These are phyloP conservation scores for Hanseniaspora taiwanica DNA, from an alignment of 805 yeast genomes.

Conservation along the genomic window DNA sequence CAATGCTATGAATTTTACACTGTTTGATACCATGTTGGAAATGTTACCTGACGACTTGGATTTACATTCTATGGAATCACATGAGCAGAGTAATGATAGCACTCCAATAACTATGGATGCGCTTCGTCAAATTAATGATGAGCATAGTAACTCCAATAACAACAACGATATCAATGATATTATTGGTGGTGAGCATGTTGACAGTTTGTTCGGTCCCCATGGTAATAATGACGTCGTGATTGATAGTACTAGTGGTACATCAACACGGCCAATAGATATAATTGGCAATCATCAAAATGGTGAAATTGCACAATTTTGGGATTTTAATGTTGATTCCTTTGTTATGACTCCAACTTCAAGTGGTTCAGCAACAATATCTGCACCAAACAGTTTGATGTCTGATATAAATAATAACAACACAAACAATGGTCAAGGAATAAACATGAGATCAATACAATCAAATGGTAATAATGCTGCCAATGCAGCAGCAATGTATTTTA, in stretches of 20 bases:
- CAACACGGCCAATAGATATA: constrained; percentile 19
- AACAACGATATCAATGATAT: background rate
- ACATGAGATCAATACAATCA: too few species aligned
- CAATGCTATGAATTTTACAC: background rate
- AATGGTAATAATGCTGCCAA: too few species aligned
- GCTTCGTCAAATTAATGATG: too few species aligned
- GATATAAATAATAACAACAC: constrained; percentile 10
- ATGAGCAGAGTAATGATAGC: constrained; percentile 2
- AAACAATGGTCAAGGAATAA: background rate
- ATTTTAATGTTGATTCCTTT: constrained; percentile 26
- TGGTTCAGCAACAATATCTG: constrained; percentile 25
- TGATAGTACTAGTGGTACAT: too few species aligned
- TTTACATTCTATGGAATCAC: constrained; percentile 6
- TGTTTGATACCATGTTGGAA: constrained; percentile 24
- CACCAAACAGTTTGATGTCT: constrained; percentile 20
- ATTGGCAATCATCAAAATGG: constrained; percentile 21
- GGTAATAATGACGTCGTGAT: too few species aligned
- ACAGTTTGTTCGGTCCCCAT: too few species aligned
- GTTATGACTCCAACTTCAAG: constrained; percentile 24
- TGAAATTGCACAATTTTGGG: constrained; percentile 29
- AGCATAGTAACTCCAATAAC: background rate
- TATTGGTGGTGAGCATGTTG: too few species aligned
- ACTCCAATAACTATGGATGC: too few species aligned
- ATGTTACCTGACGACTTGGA: constrained; percentile 22
- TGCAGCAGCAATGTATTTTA: constrained; percentile 1